Evolutionary conservation across 2,329 filamentous ascomycete species (phyloP).

Genomic region (Apiospora hydei): DNA sequence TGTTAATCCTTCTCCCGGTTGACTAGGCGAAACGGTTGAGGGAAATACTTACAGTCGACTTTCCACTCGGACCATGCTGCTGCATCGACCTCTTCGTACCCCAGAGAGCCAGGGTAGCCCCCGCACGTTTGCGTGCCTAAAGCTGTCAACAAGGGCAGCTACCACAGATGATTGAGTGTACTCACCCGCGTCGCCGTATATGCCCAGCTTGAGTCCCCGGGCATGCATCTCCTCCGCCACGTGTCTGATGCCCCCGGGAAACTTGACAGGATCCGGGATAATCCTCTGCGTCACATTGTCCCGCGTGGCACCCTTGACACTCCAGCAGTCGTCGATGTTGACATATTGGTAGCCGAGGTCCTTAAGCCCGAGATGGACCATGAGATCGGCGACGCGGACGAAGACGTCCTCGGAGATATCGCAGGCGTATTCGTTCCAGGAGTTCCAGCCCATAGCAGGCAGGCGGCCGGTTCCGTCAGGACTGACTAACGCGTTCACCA

Average conservation of each 20-base stretch:
- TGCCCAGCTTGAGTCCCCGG: constrained; percentile 67
- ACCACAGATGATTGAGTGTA: background rate
- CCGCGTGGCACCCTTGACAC: constrained; percentile 47
- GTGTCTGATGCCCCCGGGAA: constrained; percentile 64
- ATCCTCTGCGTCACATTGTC: constrained; percentile 52
- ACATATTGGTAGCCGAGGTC: constrained; percentile 65
- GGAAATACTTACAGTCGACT: constrained; percentile 55
- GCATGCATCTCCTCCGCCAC: constrained; percentile 61
- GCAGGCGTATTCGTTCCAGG: constrained; percentile 61
- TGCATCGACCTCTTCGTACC: constrained; percentile 65
- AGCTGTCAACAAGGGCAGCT: background rate
- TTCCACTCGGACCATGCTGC: constrained; percentile 64
- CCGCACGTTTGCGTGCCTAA: constrained; percentile 55
- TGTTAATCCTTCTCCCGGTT: background rate
- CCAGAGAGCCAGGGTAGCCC: constrained; percentile 63
- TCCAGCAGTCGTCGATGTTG: constrained; percentile 71
- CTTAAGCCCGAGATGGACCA: constrained; percentile 57
- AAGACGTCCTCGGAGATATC: constrained; percentile 59
- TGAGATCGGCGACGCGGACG: constrained; percentile 52
- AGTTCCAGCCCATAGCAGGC: constrained; percentile 57
- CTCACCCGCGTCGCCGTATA: constrained; percentile 64
- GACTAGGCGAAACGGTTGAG: background rate
- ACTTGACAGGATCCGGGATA: constrained; percentile 56
- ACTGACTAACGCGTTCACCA: background rate
- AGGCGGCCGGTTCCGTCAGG: constrained; percentile 36